Evolutionary conservation across 2,329 filamentous ascomycete species (phyloP).

Genomic region (Epichloe scottii): DNA sequence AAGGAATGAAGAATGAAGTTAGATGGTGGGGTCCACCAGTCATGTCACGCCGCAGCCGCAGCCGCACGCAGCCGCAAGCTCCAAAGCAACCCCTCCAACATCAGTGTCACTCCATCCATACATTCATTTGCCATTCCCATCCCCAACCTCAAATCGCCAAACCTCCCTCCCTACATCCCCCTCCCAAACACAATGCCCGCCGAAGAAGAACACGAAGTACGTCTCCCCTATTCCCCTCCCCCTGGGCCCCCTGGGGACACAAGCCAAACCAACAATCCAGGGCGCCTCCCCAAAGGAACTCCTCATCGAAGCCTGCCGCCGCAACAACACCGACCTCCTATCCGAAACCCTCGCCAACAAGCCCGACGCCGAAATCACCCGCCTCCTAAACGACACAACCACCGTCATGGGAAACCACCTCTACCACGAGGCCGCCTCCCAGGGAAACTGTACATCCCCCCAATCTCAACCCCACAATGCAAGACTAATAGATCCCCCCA

Average conservation of each 20-base stretch:
- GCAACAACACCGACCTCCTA: slow-evolving; percentile 83
- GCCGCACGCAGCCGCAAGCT: no score
- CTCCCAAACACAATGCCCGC: slow-evolving; percentile 5
- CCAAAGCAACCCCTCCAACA: no score
- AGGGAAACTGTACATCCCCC: slow-evolving; percentile 63
- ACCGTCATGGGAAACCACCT: slow-evolving; percentile 81
- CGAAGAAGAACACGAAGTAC: slow-evolving; percentile 12
- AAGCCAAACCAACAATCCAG: slow-evolving; percentile 27
- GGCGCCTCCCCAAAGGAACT: slow-evolving; percentile 77
- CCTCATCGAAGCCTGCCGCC: slow-evolving; percentile 82
- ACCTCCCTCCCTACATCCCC: no score
- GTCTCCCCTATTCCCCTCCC: neutral
- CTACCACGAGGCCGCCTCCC: slow-evolving; percentile 76
- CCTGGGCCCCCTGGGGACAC: no score
- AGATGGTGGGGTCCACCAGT: neutral
- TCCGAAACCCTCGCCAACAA: slow-evolving; percentile 55
- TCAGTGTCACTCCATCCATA: no score
- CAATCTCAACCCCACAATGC: neutral
- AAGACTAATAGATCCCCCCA: neutral
- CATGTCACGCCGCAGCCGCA: no score
- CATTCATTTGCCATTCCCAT: no score
- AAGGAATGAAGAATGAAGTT: neutral
- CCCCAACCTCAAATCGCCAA: no score
- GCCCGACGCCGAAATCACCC: slow-evolving; percentile 52
- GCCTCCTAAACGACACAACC: slow-evolving; percentile 73